phyloP scores from a whole-genome alignment of 257 asterid genomes.

The Nicotiana tabacum region DNA sequence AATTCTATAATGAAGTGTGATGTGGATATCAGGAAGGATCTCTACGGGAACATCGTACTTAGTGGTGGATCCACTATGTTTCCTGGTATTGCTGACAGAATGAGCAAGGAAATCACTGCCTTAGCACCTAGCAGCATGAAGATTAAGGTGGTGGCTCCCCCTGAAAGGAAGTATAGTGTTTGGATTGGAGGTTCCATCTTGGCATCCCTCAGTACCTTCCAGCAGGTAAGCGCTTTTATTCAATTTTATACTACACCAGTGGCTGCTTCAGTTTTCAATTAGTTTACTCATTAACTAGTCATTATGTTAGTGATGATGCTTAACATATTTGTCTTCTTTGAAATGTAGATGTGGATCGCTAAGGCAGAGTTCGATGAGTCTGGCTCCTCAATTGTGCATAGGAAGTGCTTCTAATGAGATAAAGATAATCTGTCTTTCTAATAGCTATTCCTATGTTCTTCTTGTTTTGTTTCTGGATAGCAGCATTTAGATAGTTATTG shows the following conservation, averaged over 20 bases:
- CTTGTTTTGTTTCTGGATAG: background rate
- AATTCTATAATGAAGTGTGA: conserved; percentile 8
- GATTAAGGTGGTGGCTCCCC: conserved; percentile 3
- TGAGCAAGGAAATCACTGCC: conserved; percentile 8
- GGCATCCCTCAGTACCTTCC: conserved; percentile 15
- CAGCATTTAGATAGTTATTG: background rate
- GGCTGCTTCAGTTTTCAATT: background rate
- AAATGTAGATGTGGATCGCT: conserved; percentile 8
- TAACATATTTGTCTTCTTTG: background rate
- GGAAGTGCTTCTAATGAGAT: conserved; percentile 6
- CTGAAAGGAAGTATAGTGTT: conserved; percentile 14
- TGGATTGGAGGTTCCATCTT: conserved; percentile 12
- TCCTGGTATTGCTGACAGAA: conserved; percentile 14
- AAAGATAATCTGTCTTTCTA: background rate
- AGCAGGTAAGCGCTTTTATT: background rate
- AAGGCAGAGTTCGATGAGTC: conserved; percentile 11
- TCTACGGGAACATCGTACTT: conserved; percentile 8
- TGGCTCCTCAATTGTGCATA: conserved; percentile 10
- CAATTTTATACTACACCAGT: background rate
- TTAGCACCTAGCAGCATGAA: conserved; percentile 12
- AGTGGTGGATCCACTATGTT: conserved; percentile 15
- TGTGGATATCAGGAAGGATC: conserved; percentile 13
- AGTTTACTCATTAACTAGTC: background rate
- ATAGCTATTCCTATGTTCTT: background rate
- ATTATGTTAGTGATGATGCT: background rate